Base-by-base conservation (phyloP, 2,329 filamentous ascomycete genomes). In the Coleophoma cylindrospora region DNA sequence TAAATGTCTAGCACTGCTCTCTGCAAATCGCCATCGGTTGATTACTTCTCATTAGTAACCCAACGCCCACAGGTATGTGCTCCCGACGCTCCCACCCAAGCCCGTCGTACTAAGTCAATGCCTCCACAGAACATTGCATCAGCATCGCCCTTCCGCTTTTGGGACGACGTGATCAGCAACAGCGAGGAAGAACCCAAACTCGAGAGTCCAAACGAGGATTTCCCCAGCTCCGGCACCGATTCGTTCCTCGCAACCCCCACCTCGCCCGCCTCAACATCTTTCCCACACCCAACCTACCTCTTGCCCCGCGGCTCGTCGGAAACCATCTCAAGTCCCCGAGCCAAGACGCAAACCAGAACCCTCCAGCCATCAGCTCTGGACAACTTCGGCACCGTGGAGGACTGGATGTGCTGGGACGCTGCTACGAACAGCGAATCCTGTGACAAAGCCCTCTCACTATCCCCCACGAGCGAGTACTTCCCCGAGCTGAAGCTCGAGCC, bases 351-450 rank as follows among this genome's bases (percentile, higher is more conserved):
- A 15, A n/a, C 15, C 22, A 5, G 13, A 14, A 8, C 21, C 19
- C 21, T 27, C 32, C 27, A 27, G 10, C 5, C 36, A 38, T 44
- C 41, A 11, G 41, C 41, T 7, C 41, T 44, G 2, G 41, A 44
- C 40, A 52, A 62, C 53, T 60, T 61, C 32, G 58, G 59, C 13
- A 56, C 60, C 5, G 64, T 60, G 17, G 62, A 64, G 34, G 61
- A 62, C 48, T 64, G 61, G 61, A 61, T 63, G 57, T 55, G 54
- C 37, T 65, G 62, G 62, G 62, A 65, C 57, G 60, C 15, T 15
- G 36, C 14, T 4, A 32, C 41, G 21, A 22, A 32, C 19, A 32
- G 21, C 9, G 41, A 63, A 27, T 55, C 57, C 36, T 52, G 36
- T 17, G 60, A 60, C 48, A 54, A 57, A 21, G 57, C 59, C 13